phyloP scores from a whole-genome alignment of 768 basidiomycete genomes.

The Boletus sp. region DNA sequence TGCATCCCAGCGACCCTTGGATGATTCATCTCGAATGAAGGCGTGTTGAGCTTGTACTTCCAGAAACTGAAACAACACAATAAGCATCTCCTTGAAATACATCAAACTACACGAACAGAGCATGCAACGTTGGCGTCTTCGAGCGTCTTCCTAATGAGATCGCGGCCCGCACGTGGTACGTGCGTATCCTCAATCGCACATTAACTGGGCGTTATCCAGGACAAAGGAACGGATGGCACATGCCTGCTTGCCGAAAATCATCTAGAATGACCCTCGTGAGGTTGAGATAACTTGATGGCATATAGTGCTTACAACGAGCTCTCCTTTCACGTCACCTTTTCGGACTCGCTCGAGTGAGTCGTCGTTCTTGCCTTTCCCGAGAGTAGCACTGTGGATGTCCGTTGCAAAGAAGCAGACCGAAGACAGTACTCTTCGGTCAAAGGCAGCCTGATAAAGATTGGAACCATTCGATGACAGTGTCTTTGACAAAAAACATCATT shows the following conservation, averaged over 20 bases:
- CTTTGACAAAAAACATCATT: neutral
- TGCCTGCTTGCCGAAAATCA: conserved; percentile 96
- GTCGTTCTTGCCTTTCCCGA: conserved; percentile 82
- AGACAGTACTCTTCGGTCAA: conserved; percentile 78
- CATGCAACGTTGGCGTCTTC: conserved; percentile 74
- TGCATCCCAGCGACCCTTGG: conserved; percentile 95
- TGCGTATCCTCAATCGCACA: conserved; percentile 70
- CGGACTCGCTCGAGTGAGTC: conserved; percentile 72
- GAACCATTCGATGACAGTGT: neutral
- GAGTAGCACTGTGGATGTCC: conserved; percentile 83
- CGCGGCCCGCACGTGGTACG: conserved; percentile 82
- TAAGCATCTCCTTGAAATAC: conserved; percentile 5
- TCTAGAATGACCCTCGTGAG: conserved; percentile 38
- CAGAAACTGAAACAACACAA: conserved; percentile 55
- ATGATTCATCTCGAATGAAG: conserved; percentile 88
- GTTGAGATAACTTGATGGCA: neutral
- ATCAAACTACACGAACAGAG: conserved; percentile 52
- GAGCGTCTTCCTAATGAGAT: conserved; percentile 76
- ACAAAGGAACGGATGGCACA: conserved; percentile 2
- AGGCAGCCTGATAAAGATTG: conserved; percentile 61
- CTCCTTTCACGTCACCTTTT: conserved; percentile 81
- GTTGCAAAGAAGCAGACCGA: conserved; percentile 95
- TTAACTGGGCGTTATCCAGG: neutral
- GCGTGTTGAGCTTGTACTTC: conserved; percentile 98
- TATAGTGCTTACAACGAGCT: conserved; percentile 62